These are phyloP conservation scores for Ophiocytium majus DNA, from an alignment of 352 stramenopile species.

Conservation along the genomic window DNA sequence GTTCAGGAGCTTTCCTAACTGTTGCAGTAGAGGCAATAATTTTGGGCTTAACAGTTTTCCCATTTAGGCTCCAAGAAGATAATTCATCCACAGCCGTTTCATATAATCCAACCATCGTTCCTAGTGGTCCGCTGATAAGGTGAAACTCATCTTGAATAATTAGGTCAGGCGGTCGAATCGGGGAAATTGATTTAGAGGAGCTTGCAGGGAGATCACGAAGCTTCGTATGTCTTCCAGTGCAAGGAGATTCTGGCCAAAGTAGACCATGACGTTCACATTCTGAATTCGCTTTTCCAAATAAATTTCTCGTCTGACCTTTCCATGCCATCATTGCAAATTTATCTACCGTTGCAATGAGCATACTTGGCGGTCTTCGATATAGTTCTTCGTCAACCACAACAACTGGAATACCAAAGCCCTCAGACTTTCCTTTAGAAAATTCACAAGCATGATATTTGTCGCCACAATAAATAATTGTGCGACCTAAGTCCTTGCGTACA, in stretches of 20 bases:
- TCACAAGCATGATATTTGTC: background rate
- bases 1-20: background rate
- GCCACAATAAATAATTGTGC: background rate
- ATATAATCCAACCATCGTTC: slow-evolving; percentile 10
- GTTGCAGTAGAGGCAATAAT: background rate
- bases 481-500: background rate
- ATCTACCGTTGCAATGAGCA: slow-evolving; percentile 4
- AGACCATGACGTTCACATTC: background rate
- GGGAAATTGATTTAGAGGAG: too few relatives aligned
- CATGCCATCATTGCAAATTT: background rate
- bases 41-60: background rate
- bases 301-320: background rate
- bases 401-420: background rate
- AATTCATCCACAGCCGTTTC: background rate
- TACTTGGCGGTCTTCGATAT: background rate
- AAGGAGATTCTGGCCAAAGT: background rate
- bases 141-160: slow-evolving; percentile 14
- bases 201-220: too few relatives aligned
- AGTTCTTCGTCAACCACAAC: background rate
- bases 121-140: background rate
- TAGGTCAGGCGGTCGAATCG: background rate
- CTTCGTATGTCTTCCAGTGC: background rate
- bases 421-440: background rate
- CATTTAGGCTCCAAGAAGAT: background rate
- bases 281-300: background rate